Conservation (phyloP, 179 eudicot genomes). For the Gypsophila paniculata region DNA sequence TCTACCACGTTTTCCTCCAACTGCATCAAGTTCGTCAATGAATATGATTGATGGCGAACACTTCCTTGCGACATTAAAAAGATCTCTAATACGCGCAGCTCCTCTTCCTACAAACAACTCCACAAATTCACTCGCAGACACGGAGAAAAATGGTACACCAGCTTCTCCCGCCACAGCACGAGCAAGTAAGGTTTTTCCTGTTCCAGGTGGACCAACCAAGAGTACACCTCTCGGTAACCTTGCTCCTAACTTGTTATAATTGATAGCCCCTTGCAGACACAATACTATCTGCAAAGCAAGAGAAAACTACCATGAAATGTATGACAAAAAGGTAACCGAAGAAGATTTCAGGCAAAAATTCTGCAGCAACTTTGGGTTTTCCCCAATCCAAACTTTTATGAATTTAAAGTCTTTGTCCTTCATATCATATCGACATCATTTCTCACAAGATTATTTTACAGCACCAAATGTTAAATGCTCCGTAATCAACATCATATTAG, state of each 20-base stretch:
- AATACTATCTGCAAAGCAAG: slow-evolving; percentile 58
- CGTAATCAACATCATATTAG: too few relatives aligned
- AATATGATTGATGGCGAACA: slow-evolving; percentile 81
- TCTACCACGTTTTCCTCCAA: slow-evolving; percentile 96
- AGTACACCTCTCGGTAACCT: slow-evolving; percentile 90
- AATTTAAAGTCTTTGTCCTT: too few relatives aligned
- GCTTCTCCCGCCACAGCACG: slow-evolving; percentile 99
- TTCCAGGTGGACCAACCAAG: slow-evolving; percentile 94
- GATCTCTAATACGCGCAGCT: slow-evolving; percentile 97
- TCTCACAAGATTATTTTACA: too few relatives aligned
- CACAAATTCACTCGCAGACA: slow-evolving; percentile 97
- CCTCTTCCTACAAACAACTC: slow-evolving; percentile 97
- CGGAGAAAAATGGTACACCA: slow-evolving; percentile 89
- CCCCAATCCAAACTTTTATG: too few relatives aligned
- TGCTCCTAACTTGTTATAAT: slow-evolving; percentile 81
- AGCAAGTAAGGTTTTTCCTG: slow-evolving; percentile 93
- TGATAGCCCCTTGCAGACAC: slow-evolving; percentile 83
- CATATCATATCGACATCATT: too few relatives aligned
- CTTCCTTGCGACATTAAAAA: slow-evolving; percentile 80
- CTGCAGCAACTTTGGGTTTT: too few relatives aligned
- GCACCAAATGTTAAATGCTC: too few relatives aligned
- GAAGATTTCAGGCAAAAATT: not conserved
- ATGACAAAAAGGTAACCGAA: not conserved
- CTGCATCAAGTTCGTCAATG: slow-evolving; percentile 98
- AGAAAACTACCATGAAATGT: not conserved